phyloP scores from a whole-genome alignment of 371 early-diverging fungal species.

The Rhizomucor pusillus region DNA sequence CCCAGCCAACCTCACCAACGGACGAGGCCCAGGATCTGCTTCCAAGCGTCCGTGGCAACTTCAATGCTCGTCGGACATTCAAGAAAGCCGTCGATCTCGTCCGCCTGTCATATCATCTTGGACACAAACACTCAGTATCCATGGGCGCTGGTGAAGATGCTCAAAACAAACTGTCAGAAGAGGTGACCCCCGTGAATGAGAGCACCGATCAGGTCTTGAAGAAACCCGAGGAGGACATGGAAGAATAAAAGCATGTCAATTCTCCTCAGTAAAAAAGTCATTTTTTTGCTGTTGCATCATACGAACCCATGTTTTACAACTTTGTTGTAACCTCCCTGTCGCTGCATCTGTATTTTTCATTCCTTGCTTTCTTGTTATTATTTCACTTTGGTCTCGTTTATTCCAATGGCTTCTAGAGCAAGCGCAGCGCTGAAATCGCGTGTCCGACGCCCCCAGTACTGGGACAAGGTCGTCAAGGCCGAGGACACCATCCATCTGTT shows the following conservation, averaged over 20 bases:
- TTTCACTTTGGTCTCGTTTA: no score
- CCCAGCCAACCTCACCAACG: slow-evolving; percentile 26
- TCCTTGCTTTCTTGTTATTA: no score
- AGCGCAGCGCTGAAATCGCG: slow-evolving; percentile 46
- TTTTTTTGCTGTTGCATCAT: no score
- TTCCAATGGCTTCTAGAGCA: slow-evolving; percentile 26
- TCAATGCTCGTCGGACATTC: slow-evolving; percentile 78
- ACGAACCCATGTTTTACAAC: no score
- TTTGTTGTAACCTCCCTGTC: no score
- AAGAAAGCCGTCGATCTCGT: slow-evolving; percentile 68
- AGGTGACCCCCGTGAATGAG: slow-evolving; percentile 44
- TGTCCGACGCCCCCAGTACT: slow-evolving; percentile 44
- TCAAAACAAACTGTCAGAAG: slow-evolving; percentile 7
- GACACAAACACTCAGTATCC: slow-evolving; percentile 34
- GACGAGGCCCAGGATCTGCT: slow-evolving; percentile 56
- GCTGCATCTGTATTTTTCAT: no score
- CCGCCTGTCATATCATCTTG: slow-evolving; percentile 44
- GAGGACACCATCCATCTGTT: slow-evolving; percentile 45
- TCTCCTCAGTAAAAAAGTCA: no score
- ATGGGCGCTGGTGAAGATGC: slow-evolving; percentile 13
- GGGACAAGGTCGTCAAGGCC: slow-evolving; percentile 43
- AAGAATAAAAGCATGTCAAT: no score
- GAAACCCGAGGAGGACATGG: slow-evolving; percentile 13
- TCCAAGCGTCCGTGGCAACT: slow-evolving; percentile 76
- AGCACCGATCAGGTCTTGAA: slow-evolving; percentile 44